Evolutionary conservation across 169 alveolate genomes (phyloP).

Genomic region (Plasmodium fragile): DNA sequence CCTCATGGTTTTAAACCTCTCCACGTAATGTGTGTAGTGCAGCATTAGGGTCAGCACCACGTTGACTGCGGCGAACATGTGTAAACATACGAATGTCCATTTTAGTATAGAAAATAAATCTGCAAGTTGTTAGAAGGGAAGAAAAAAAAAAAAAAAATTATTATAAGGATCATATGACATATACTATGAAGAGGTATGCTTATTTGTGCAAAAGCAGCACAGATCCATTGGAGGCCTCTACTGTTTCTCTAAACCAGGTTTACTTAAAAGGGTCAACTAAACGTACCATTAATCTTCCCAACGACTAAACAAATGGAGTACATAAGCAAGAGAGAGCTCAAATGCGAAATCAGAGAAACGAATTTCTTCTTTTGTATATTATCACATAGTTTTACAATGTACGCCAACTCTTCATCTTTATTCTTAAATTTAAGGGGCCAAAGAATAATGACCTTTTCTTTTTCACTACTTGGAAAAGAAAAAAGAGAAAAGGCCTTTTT

Average conservation of each 20-base stretch:
- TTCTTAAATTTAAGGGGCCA: slow-evolving; percentile 71
- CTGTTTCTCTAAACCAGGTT: background rate
- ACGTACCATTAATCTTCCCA: slow-evolving; percentile 54
- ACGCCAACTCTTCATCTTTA: slow-evolving; percentile 48
- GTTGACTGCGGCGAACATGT: slow-evolving; percentile 35
- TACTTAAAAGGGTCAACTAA: background rate
- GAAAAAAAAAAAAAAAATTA: background rate
- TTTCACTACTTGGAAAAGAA: slow-evolving; percentile 48
- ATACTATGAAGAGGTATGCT: background rate
- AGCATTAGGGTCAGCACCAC: slow-evolving; percentile 22
- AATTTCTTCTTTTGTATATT: slow-evolving; percentile 51
- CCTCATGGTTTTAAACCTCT: slow-evolving; percentile 21
- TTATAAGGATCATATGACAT: background rate
- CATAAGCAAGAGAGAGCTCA: slow-evolving; percentile 57
- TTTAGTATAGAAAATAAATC: slow-evolving; percentile 37
- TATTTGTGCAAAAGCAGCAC: slow-evolving; percentile 2
- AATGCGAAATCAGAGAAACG: slow-evolving; percentile 40
- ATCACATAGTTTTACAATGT: slow-evolving; percentile 41
- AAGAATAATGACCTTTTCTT: slow-evolving; percentile 37
- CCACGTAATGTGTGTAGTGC: slow-evolving; percentile 41
- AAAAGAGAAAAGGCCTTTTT: slow-evolving; percentile 58
- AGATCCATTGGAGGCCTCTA: background rate
- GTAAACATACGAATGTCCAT: slow-evolving; percentile 39
- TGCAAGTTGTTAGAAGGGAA: slow-evolving; percentile 3
- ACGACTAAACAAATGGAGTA: slow-evolving; percentile 62